phyloP scores from a whole-genome alignment of 768 basidiomycete genomes.

The Boletellus sp. region DNA sequence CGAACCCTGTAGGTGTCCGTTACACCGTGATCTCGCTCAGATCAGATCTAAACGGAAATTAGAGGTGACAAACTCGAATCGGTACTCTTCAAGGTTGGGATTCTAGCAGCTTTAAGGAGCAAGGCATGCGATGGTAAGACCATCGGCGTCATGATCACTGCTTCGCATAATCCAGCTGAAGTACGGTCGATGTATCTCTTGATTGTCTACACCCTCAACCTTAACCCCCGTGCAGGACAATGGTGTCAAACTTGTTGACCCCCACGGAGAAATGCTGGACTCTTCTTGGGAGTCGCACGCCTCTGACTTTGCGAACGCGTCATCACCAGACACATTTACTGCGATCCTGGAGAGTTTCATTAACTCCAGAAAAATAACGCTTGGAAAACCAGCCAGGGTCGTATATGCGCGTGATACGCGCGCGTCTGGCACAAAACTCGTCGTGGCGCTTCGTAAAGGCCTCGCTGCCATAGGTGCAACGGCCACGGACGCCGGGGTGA shows the following conservation, averaged over 20 bases:
- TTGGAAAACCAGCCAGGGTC: conserved; percentile 73
- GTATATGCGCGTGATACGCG: conserved; percentile 94
- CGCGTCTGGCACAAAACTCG: conserved; percentile 75
- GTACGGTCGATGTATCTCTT: conserved; percentile 41
- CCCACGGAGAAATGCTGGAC: conserved; percentile 96
- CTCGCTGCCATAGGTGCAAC: conserved; percentile 69
- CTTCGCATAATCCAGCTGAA: conserved; percentile 98
- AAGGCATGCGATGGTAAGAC: conserved; percentile 87
- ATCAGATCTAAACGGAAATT: conserved; percentile 11
- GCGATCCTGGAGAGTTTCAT: conserved; percentile 60
- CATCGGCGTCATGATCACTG: conserved; percentile 98
- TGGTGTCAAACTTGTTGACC: conserved; percentile 97
- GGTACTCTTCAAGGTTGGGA: conserved; percentile 90
- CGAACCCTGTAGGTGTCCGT: conserved; percentile 68
- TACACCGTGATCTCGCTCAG: conserved; percentile 2
- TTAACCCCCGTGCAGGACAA: conserved; percentile 66
- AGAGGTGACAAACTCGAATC: conserved; percentile 76
- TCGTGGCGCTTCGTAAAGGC: conserved; percentile 78
- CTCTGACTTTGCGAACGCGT: conserved; percentile 81
- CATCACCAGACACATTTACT: conserved; percentile 70
- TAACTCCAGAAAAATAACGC: conserved; percentile 64
- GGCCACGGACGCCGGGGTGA: conserved; percentile 72
- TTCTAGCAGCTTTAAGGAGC: conserved; percentile 87
- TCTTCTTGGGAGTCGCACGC: conserved; percentile 89
- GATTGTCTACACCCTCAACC: neutral